Base-by-base conservation (phyloP, 352 stramenopile genomes). In the Globisporangium yorkense region DNA sequence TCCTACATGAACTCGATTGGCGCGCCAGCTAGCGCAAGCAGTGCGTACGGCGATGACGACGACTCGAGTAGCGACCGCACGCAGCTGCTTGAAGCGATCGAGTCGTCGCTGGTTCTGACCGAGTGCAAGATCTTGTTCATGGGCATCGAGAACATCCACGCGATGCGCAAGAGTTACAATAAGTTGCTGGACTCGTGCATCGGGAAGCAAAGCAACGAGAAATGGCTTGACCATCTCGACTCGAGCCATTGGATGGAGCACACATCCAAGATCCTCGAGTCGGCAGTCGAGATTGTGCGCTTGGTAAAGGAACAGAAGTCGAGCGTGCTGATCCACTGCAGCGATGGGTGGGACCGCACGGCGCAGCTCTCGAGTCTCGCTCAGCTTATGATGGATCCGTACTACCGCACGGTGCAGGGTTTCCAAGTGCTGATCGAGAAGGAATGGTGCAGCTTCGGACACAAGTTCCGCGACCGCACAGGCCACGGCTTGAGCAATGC, bases 251-350 rank as follows among this genome's bases (percentile, higher is more conserved):
- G 82, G 84, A 61, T 94, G 24, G 75, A 92, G 44, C 80, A 92
- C 57, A 72, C 89, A 15, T 90, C 82, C 46, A 71, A 79, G 33
- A 92, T 94, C 39, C 61, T 94, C 4, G 79, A 91, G 46, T 89
- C 84, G 8, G 76, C 84, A 2, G 75, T 92, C n/a, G 82, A 94
- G 65, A 92, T 92, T 55, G 82, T 88, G 6, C 81, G 82, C 0
- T 75, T 90, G n/a, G 65, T 94, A 24, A 83, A 90, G 20, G 70
- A 86, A 27, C 69, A 91, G 21, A 86, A 86, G 65, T 94, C 90
- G 3, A 97, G 96, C 18, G 92, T 99, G 18, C 67, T 99, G 39
- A 80, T 99, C 55, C 97, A 99, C 68, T 99, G 97, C 68, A 98
- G 90, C 53, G 96, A 99, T 59, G 97, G 97, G 4, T 99, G 97